Percentiles rank a stretch among this genome's conserved stretches.
Conservation (phyloP, 345 rosid species). For the Eucalyptus marginata region DNA sequence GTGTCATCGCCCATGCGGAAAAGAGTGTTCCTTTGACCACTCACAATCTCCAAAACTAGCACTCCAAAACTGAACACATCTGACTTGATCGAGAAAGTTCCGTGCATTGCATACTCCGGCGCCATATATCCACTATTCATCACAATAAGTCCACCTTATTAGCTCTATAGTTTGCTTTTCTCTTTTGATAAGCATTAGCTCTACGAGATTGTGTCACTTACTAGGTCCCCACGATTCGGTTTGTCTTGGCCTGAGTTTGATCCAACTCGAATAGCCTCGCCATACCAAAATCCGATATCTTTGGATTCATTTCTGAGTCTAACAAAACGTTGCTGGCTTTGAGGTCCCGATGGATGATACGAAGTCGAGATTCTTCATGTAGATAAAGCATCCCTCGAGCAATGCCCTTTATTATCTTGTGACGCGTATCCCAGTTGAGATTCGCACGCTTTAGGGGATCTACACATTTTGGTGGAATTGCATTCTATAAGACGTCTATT, state of each 20-base stretch:
- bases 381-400: conserved; percentile 35
- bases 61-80: conserved; percentile 52
- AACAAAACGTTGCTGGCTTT: conserved; percentile 31
- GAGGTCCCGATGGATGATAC: conserved; percentile 36
- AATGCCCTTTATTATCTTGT: conserved; percentile 23
- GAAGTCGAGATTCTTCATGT: conserved; percentile 27
- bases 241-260: conserved; percentile 19
- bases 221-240: conserved; percentile 26
- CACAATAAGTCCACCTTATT: not conserved
- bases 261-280: conserved; percentile 26
- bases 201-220: not conserved
- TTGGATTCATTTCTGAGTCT: conserved; percentile 25
- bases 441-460: conserved; percentile 1
- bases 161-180: not conserved
- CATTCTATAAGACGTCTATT: not conserved
- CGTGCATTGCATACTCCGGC: conserved; percentile 41
- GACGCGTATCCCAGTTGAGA: conserved; percentile 16
- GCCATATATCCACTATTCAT: conserved; percentile 29
- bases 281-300: conserved; percentile 40
- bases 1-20: not conserved
- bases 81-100: conserved; percentile 33
- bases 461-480: not conserved
- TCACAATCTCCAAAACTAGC: conserved; percentile 33
- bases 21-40: conserved; percentile 15
- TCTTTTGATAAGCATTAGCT: not conserved